Evolutionary conservation across 805 yeast species (phyloP).

Genomic region (Candida silvicultrix): DNA sequence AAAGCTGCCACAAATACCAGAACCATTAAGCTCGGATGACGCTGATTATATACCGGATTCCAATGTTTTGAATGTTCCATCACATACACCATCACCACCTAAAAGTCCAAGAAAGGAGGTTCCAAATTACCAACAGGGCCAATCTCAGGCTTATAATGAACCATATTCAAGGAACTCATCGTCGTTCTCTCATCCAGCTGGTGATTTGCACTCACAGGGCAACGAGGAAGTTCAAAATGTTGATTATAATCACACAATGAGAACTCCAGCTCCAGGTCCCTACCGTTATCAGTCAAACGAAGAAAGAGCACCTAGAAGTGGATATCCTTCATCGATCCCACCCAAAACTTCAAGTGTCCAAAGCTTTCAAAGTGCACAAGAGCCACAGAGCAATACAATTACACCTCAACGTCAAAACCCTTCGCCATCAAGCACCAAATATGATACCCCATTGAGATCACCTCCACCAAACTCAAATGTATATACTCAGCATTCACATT

Average conservation of each 20-base stretch:
- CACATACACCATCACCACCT: slow-evolving; percentile 17
- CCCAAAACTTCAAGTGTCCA: background rate
- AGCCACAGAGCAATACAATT: background rate
- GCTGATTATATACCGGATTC: slow-evolving; percentile 17
- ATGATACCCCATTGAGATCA: background rate
- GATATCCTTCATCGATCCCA: too few relatives aligned
- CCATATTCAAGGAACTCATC: background rate
- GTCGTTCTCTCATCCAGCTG: background rate
- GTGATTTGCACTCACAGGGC: background rate
- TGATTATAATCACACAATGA: background rate
- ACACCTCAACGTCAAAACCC: background rate
- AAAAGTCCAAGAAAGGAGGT: slow-evolving; percentile 7
- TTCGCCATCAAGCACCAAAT: background rate
- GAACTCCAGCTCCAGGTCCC: background rate
- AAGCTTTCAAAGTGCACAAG: background rate
- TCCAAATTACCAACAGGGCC: background rate
- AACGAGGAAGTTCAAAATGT: background rate
- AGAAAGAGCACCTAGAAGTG: background rate
- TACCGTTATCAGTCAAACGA: background rate
- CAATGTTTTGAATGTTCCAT: slow-evolving; percentile 4
- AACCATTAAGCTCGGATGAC: slow-evolving; percentile 1
- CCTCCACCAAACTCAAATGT: background rate
- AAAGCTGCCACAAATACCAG: background rate
- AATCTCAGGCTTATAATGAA: background rate
- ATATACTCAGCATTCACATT: background rate